Base-by-base conservation (phyloP, 73 alveolate genomes). In the Urostyla sp. region DNA sequence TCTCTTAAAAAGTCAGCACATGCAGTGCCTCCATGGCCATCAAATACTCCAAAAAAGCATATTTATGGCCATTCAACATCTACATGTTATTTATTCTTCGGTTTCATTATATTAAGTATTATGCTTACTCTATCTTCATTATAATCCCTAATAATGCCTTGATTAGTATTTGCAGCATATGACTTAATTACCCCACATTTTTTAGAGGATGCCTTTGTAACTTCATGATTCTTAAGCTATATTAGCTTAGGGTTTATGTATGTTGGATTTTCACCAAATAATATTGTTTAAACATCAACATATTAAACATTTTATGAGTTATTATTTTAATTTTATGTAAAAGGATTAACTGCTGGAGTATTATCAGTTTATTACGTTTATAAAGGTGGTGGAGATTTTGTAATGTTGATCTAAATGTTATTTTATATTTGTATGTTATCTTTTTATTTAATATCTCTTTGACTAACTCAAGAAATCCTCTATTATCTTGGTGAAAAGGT, bases 91-190 rank as follows among this genome's bases (percentile, higher is more conserved):
- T 76, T 85, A 61, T 51, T 85, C 54, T 74, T 73, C 43, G 95
- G 95, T 56, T 89, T 91, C 75, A 75, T 75, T 44, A 92, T 89
- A 74, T 92, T 92, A 23, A 92, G 60, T 18, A 85, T 92, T 4
- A 92, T 89, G 16, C 95, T 87, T n/a, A 92, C 98, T 85, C 98
- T 78, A 80, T 92, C 98, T 85, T 92, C 98, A 58, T 92, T 92
- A 67, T 92, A 92, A 54, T 92, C 91, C 49, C 98, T 78, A 11
- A 93, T 87, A 16, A 92, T 72, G 0, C 98, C 98, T 66, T 92
- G 94, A 76, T 92, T 89, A 15, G 98, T 92, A 73, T 92, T 92
- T 28, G 94, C 98, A 0, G 91, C 95, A 56, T 92, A 92, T 0
- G 98, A 92, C 35, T 67, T 69, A 16, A 92, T 79, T 18, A 84